Percentiles rank a stretch among this genome's conserved stretches.
phyloP scores from a whole-genome alignment of 2,329 filamentous ascomycete genomes.

The Fusarium armeniacum region DNA sequence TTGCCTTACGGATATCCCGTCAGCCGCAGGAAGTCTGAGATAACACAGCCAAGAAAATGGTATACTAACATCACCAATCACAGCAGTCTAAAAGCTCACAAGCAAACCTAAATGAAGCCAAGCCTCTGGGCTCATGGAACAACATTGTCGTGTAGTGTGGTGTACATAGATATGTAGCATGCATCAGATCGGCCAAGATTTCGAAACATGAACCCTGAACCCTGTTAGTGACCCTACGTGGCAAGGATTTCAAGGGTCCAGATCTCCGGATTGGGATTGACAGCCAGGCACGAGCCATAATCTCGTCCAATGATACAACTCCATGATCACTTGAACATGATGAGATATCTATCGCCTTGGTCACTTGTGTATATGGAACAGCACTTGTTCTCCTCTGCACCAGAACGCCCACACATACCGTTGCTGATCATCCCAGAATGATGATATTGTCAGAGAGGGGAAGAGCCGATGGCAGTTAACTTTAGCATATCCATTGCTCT shows the following conservation, averaged over 20 bases:
- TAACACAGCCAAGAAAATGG: conserved; percentile 3
- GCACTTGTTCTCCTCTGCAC: not conserved
- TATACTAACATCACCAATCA: conserved; percentile 6
- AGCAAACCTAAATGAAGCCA: conserved; percentile 26
- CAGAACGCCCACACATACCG: not conserved
- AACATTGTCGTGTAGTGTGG: conserved; percentile 7
- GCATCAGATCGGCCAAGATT: conserved; percentile 38
- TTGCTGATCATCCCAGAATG: not conserved
- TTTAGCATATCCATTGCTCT: not conserved
- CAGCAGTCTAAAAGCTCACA: conserved; percentile 19
- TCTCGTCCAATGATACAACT: conserved; percentile 18
- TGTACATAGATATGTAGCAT: conserved; percentile 12
- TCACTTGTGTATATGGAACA: not conserved
- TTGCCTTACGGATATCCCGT: conserved; percentile 19
- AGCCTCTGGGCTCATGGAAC: conserved; percentile 23
- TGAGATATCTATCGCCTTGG: not conserved
- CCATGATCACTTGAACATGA: conserved; percentile 2
- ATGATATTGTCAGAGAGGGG: not conserved
- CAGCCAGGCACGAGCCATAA: conserved; percentile 38
- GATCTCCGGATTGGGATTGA: conserved; percentile 42
- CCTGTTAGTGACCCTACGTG: conserved; percentile 40
- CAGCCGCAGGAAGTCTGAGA: conserved; percentile 13
- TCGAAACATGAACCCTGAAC: conserved; percentile 46
- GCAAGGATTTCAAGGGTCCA: conserved; percentile 35
- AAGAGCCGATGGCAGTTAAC: not conserved